Conservation (phyloP, 371 early-diverging fungal genomes). For the Batkoa obscura region DNA sequence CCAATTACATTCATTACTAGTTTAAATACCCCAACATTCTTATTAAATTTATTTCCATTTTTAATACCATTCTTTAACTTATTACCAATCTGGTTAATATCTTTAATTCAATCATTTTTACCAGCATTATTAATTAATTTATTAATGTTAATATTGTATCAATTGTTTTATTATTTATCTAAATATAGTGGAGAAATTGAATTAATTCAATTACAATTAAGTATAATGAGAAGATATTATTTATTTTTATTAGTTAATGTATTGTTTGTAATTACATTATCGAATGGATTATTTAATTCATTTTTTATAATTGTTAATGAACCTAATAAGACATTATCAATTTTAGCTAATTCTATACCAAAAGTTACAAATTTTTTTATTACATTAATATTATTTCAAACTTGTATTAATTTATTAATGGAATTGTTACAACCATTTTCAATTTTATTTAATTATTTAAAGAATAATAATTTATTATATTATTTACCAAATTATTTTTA, state of each 20-base stretch:
- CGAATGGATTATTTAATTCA: neutral
- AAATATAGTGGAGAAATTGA: neutral
- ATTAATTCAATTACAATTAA: neutral
- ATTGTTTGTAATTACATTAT: neutral
- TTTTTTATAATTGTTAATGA: neutral
- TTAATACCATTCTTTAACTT: too few species aligned
- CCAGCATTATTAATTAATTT: too few species aligned
- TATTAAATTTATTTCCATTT: too few species aligned
- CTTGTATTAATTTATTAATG: neutral
- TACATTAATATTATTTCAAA: neutral
- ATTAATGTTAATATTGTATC: too few species aligned
- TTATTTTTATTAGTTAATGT: neutral
- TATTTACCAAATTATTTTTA: neutral
- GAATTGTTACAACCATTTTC: neutral
- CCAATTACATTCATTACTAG: too few species aligned
- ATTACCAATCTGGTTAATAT: too few species aligned
- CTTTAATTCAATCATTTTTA: too few species aligned
- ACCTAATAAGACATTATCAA: neutral
- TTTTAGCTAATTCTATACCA: neutral
- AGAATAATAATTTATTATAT: neutral
- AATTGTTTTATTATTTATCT: too few species aligned
- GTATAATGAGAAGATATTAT: neutral
- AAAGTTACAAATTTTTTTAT: conserved; percentile 1
- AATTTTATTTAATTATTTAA: neutral
- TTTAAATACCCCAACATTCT: too few species aligned